These are phyloP conservation scores for Infundibulicybe gibba DNA, from an alignment of 768 basidiomycete species.

Conservation along the genomic window DNA sequence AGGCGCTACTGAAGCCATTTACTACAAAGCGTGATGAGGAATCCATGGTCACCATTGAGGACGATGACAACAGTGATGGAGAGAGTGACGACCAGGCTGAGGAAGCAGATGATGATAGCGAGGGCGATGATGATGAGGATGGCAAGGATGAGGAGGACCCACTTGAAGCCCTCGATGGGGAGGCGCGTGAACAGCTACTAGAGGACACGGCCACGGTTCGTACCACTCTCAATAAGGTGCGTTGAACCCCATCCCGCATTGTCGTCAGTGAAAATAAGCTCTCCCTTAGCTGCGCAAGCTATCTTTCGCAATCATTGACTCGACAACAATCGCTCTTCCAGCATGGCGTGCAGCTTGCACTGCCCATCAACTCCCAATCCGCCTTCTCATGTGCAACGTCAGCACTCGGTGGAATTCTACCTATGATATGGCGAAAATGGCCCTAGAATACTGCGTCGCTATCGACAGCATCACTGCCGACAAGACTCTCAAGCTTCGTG, in stretches of 20 bases:
- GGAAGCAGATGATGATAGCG: neutral
- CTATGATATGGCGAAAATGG: constrained; percentile 27
- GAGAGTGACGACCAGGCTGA: constrained; percentile 1
- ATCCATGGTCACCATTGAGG: neutral
- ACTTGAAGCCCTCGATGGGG: neutral
- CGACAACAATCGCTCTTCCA: constrained; percentile 23
- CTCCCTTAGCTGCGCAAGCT: constrained; percentile 5
- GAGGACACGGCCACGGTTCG: constrained; percentile 3
- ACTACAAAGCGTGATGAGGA: neutral
- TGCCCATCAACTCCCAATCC: constrained; percentile 1
- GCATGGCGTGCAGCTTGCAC: constrained; percentile 16
- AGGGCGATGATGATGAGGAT: neutral
- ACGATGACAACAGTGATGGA: neutral
- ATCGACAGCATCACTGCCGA: constrained; percentile 9
- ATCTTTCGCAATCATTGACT: constrained; percentile 20
- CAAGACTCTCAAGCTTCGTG: constrained; percentile 2
- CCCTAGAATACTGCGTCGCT: constrained; percentile 17
- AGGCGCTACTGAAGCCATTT: constrained; percentile 5
- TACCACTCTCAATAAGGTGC: too few relatives aligned
- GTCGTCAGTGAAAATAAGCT: too few relatives aligned
- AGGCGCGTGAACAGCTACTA: neutral
- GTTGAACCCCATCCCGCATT: too few relatives aligned
- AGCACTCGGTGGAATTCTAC: constrained; percentile 31
- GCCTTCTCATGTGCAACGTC: constrained; percentile 28
- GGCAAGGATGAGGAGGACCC: neutral